Evolutionary conservation across 805 yeast genomes (phyloP), one percentile per base, ranked within the genome.

Genomic region (Scheffersomyces amazonensis): DNA sequence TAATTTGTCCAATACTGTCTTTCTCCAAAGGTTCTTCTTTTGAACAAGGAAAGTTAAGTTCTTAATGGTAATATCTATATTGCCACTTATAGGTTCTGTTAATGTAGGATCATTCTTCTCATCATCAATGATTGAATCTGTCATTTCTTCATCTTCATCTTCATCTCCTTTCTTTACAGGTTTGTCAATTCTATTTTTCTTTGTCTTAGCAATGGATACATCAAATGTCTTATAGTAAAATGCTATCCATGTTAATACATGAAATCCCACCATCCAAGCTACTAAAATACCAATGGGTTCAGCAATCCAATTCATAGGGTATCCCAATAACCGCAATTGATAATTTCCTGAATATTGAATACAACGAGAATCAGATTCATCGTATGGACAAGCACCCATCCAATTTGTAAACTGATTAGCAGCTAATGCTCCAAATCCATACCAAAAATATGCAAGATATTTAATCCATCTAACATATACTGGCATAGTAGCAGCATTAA

Each of bases 381-480:
- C 40, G 16, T 53, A 55, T 1, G 78, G 70, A 48, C 87, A 81
- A 35, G 74, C 78, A n/a, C 88, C 88, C 29, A 56, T 43, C 63
- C 69, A 83, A 28, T 73, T 76, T 1, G 84, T 67, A 53, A 76
- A 87, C 48, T 86, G 81, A 52, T 81, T 83, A 0, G 89, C 71
- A 32, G 74, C 51, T 39, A 81, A 50, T 1, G 80, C 80, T 2
- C 93, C 93, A 58, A 83, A 84, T 0, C 81, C 81, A 53, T 83
- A 87, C 87, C 90, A 88, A 36, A 83, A 70, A 53, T 76, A 84
- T 0, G 91, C 81, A 40, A 81, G 63, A 57, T 84, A 87, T 54
- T 83, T 85, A 4, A 82, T 73, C 96, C 96, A 87, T 24, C 87
- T 70, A 10, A 87, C 95, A 51, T 88, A 88, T 1, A 85, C 95